These are phyloP conservation scores for Quercus wislizeni DNA, from an alignment of 306 rosid genomes.

Conservation along the genomic window DNA sequence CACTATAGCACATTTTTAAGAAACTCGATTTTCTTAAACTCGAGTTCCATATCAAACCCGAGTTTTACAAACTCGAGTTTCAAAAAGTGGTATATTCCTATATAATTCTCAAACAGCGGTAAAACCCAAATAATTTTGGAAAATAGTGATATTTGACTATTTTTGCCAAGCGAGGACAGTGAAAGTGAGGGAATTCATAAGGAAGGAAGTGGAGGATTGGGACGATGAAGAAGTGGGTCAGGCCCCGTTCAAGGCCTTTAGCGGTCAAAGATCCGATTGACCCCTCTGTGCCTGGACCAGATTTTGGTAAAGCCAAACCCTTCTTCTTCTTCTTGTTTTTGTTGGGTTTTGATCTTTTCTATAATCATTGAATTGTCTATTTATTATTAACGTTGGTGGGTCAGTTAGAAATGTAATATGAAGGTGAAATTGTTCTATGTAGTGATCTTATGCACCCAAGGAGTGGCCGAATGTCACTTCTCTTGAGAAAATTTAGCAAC, in stretches of 20 bases:
- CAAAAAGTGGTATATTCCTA: too few species aligned
- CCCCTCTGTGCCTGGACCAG: slow-evolving; percentile 69
- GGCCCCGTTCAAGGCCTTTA: slow-evolving; percentile 82
- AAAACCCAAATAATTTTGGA: too few species aligned
- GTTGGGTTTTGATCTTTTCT: too few species aligned
- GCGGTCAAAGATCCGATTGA: slow-evolving; percentile 82
- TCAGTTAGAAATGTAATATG: slow-evolving; percentile 70
- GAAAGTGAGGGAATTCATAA: slow-evolving; percentile 47
- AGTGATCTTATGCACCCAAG: slow-evolving; percentile 57
- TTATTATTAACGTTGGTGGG: slow-evolving; percentile 21
- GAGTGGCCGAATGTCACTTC: slow-evolving; percentile 44
- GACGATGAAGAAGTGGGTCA: slow-evolving; percentile 50
- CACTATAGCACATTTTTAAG: too few species aligned
- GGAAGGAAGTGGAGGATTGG: slow-evolving; percentile 61
- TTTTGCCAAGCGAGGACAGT: not conserved
- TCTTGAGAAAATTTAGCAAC: slow-evolving; percentile 43
- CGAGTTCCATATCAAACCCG: too few species aligned
- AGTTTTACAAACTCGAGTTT: too few species aligned
- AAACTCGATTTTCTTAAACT: too few species aligned
- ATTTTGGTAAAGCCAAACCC: slow-evolving; percentile 51
- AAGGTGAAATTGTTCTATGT: slow-evolving; percentile 58
- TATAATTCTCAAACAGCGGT: too few species aligned
- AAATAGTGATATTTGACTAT: too few species aligned
- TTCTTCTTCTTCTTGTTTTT: too few species aligned
- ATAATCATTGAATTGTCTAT: too few species aligned